Base-by-base conservation (phyloP, 495 filamentous ascomycete species). In the Lasiosphaeria miniovina region DNA sequence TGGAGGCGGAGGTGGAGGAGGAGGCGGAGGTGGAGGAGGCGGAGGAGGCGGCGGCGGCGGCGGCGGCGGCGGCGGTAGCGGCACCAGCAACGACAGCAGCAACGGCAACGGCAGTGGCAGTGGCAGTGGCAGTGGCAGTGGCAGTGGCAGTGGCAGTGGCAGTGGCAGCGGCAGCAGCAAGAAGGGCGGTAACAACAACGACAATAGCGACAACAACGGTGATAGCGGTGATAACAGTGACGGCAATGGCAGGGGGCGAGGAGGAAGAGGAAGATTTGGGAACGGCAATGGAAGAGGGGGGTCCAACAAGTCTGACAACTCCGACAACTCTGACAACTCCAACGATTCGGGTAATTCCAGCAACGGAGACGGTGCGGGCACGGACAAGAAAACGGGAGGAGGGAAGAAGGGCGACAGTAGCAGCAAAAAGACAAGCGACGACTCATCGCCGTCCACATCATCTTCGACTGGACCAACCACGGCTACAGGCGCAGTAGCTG, bases 61-160 rank as follows among this genome's bases (percentile, higher is more conserved):
- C 15, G 49, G 40, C 15, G 54, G 58, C 4, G 36, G 46, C 14
- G 58, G 61, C 54, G 38, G 45, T 32, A 57, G 56, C 48, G 54
- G 33, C 4, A 65, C 62, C 57, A 53, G 46, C 31, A 48, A 53
- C 46, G 34, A 61, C 41, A 41, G 56, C 35, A 40, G 31, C 36
- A 61, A 63, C 15, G 49, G 60, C 48, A 60, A 55, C 17, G 63
- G 59, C 17, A 54, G 59, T 50, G 46, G 62, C 24, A 59, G 59
- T 36, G 48, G 61, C 12, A 57, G 49, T 38, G 43, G 57, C 14
- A 59, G 59, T 38, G 60, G 59, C 8, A 58, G 60, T 48, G 54
- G 61, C n/a, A 61, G 64, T 49, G 54, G 62, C 4, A 52, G 54
- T 43, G 56, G 62, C n/a, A 60, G 59, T 43, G 50, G 61, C 31